phyloP scores from a whole-genome alignment of 164 flowering plant genomes.

The Santalum album region DNA sequence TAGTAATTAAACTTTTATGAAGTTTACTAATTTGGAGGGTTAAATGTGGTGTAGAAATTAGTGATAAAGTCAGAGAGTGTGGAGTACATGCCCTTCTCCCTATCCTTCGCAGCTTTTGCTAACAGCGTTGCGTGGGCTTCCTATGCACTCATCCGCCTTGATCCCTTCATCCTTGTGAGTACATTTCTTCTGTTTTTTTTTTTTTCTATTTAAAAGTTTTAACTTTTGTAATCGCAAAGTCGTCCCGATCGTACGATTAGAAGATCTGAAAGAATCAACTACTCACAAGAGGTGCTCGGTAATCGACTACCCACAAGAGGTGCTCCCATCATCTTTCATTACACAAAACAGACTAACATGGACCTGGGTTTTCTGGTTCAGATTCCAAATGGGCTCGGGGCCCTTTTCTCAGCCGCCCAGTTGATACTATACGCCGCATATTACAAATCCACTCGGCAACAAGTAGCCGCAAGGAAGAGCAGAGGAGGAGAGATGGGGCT shows the following conservation, averaged over 20 bases:
- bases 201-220: no score
- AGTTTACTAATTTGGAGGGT: no score
- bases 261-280: slow-evolving; percentile 22
- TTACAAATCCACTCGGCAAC: slow-evolving; percentile 60
- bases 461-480: slow-evolving; percentile 36
- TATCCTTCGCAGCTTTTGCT: slow-evolving; percentile 49
- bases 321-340: neutral
- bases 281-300: neutral
- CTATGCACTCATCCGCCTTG: slow-evolving; percentile 64
- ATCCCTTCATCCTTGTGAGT: slow-evolving; percentile 43
- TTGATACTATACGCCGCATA: slow-evolving; percentile 52
- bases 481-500: slow-evolving; percentile 33
- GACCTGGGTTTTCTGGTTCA: slow-evolving; percentile 11
- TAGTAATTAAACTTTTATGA: no score
- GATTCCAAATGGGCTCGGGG: slow-evolving; percentile 69
- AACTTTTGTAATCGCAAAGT: no score
- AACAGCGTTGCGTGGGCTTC: slow-evolving; percentile 58
- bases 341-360: neutral
- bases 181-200: no score
- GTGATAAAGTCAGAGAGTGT: slow-evolving; percentile 69
- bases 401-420: slow-evolving; percentile 47
- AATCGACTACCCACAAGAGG: no score
- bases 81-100: slow-evolving; percentile 65
- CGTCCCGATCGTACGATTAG: no score
- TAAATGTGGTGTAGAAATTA: slow-evolving; percentile 40